A percentile compares a stretch with the other conserved stretches of the same genome.
These are phyloP conservation scores for Aspergillus caelatus DNA, from an alignment of 2,329 filamentous ascomycete genomes.

Conservation along the genomic window DNA sequence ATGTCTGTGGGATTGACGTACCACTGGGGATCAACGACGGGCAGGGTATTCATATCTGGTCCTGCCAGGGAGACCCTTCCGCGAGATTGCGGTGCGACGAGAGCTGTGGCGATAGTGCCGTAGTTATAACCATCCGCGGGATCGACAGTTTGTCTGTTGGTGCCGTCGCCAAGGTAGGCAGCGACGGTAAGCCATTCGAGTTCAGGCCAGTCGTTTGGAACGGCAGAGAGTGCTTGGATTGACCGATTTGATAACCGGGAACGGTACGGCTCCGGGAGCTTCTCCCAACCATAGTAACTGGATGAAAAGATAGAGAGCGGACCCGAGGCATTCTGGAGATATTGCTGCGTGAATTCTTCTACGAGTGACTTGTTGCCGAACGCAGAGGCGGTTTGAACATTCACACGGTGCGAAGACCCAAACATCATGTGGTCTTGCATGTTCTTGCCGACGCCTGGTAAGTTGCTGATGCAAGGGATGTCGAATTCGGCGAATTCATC, in stretches of 20 bases:
- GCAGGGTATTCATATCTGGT: constrained; percentile 20
- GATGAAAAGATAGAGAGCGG: constrained; percentile 26
- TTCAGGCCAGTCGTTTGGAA: constrained; percentile 38
- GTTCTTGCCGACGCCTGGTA: constrained; percentile 36
- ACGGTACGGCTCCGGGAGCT: constrained; percentile 27
- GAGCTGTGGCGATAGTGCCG: constrained; percentile 16
- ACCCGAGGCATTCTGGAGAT: constrained; percentile 28
- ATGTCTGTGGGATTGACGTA: constrained; percentile 35
- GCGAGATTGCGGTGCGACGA: constrained; percentile 19
- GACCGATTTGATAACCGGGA: constrained; percentile 20
- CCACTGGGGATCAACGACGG: constrained; percentile 20
- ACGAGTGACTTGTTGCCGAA: constrained; percentile 26
- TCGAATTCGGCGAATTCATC: constrained; percentile 21
- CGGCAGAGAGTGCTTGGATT: constrained; percentile 18
- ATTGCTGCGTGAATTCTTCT: constrained; percentile 23
- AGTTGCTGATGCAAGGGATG: constrained; percentile 21
- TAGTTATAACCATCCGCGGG: constrained; percentile 27
- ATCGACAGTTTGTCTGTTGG: constrained; percentile 17
- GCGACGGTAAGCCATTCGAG: constrained; percentile 29
- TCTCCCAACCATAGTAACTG: constrained; percentile 34
- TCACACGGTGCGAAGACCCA: constrained; percentile 38
- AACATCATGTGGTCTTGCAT: constrained; percentile 48
- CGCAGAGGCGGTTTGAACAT: constrained; percentile 33
- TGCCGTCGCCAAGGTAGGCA: constrained; percentile 21
- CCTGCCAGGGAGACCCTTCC: constrained; percentile 18